These are phyloP conservation scores for Seiridium unicorne DNA, from an alignment of 2,329 filamentous ascomycete species.

Conservation along the genomic window DNA sequence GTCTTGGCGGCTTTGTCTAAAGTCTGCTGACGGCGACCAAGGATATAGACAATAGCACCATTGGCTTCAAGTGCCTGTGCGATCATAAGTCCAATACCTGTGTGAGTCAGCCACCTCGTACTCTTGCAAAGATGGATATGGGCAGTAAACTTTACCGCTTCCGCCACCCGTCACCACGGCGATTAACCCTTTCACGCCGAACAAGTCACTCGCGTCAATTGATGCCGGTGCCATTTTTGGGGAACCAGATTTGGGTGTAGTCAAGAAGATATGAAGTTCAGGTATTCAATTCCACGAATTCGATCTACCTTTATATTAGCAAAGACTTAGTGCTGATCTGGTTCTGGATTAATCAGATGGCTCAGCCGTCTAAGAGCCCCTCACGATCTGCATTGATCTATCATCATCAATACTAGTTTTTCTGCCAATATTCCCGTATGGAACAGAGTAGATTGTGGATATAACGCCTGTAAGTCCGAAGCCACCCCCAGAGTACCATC, in stretches of 20 bases:
- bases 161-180: neutral
- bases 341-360: too few species aligned
- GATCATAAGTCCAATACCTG: slow-evolving; percentile 65
- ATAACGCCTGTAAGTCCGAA: too few species aligned
- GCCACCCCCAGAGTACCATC: too few species aligned
- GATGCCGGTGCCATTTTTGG: neutral
- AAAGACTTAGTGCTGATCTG: too few species aligned
- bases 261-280: too few species aligned
- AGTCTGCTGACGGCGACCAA: slow-evolving; percentile 33
- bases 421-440: too few species aligned
- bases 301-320: too few species aligned
- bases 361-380: too few species aligned
- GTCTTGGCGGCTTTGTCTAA: slow-evolving; percentile 40
- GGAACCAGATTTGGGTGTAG: neutral
- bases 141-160: neutral
- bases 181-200: neutral
- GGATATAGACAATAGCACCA: slow-evolving; percentile 42
- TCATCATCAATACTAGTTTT: too few species aligned
- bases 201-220: neutral
- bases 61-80: slow-evolving; percentile 38
- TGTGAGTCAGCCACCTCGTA: slow-evolving; percentile 10
- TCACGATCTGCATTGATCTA: too few species aligned
- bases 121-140: neutral
- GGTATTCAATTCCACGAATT: too few species aligned
- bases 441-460: too few species aligned